phyloP scores from a whole-genome alignment of 2,329 filamentous ascomycete species.

The Trichoderma sp. region DNA sequence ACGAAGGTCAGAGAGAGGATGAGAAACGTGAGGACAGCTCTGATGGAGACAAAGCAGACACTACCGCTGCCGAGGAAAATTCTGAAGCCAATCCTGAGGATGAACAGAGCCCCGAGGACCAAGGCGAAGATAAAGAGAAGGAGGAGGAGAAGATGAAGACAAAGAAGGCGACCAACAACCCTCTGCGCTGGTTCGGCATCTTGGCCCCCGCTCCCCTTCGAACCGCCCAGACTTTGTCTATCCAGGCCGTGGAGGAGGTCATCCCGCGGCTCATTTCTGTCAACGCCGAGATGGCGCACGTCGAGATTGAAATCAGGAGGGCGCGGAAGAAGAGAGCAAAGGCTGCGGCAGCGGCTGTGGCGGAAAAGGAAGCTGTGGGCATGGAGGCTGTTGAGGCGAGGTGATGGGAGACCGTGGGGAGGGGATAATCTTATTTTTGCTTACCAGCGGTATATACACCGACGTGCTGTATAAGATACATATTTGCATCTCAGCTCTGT shows the following conservation, averaged over 20 bases:
- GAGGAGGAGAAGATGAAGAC: slow-evolving; percentile 23
- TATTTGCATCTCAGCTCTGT: not conserved
- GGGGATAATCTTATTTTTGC: too few species aligned
- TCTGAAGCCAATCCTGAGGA: not conserved
- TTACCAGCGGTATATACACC: not conserved
- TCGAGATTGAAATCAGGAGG: slow-evolving; percentile 70
- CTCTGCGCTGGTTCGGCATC: slow-evolving; percentile 60
- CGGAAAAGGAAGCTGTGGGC: slow-evolving; percentile 31
- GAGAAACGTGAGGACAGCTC: not conserved
- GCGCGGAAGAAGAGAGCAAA: slow-evolving; percentile 58
- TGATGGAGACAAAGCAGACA: not conserved
- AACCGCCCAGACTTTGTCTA: slow-evolving; percentile 60
- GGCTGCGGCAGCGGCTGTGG: slow-evolving; percentile 40
- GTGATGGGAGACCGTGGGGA: not conserved
- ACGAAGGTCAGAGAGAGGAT: slow-evolving; percentile 16
- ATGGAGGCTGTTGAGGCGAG: slow-evolving; percentile 23
- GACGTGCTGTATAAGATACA: not conserved
- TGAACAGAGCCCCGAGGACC: not conserved
- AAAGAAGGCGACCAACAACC: slow-evolving; percentile 34
- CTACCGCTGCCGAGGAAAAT: not conserved
- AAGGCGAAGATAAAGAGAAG: slow-evolving; percentile 13
- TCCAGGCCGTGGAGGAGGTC: slow-evolving; percentile 56
- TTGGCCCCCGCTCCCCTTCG: slow-evolving; percentile 55
- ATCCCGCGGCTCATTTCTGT: slow-evolving; percentile 60
- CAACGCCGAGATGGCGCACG: slow-evolving; percentile 59